Evolutionary conservation across 1,139 yeast genomes (phyloP), one percentile per base, ranked within the genome.

Genomic region (Yamadazyma sp.): DNA sequence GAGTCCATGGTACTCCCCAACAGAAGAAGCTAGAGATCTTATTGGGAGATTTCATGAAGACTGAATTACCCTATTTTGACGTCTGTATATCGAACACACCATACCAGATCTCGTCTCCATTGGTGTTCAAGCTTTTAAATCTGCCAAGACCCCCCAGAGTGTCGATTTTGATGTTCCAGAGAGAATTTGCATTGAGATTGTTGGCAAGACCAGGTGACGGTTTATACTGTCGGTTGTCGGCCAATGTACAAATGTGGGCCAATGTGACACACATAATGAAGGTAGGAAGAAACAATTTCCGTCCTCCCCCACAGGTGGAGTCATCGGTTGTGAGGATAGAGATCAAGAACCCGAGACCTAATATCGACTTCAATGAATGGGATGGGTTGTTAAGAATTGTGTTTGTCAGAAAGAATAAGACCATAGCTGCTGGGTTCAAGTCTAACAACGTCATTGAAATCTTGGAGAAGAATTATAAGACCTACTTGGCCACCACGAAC

Each of bases 191-290:
- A 3, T 64, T 92, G 63, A 80, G 97, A 54, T 70, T 92, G 40
- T 73, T 94, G 41, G 98, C 98, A 1, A 78, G 95, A 50, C 98
- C 99, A 0, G 98, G 98, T 20, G 98, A 92, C 51, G 64, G 88
- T 2, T 70, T 94, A 34, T 92, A 92, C 67, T 89, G 97, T 62
- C 77, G 99, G 53, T 73, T 92, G 41, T 84, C 95, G 15, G 98
- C 96, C 24, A 94, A 92, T 56, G 97, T 92, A 0, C 98, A 92
- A 57, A 90, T 92, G 97, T 92, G 98, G 97, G 96, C 97, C 16
- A 87, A 87, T 48, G 97, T 94, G 16, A 89, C 96, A 6, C 98
- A 92, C 62, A 87, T 92, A 41, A 92, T 92, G 99, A 94, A 94
- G 62, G 98, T 92, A 29, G 97, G 98, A 23, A 84, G 82, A 57